phyloP scores from a whole-genome alignment of 2,329 filamentous ascomycete genomes.

The Colletotrichum magnum region DNA sequence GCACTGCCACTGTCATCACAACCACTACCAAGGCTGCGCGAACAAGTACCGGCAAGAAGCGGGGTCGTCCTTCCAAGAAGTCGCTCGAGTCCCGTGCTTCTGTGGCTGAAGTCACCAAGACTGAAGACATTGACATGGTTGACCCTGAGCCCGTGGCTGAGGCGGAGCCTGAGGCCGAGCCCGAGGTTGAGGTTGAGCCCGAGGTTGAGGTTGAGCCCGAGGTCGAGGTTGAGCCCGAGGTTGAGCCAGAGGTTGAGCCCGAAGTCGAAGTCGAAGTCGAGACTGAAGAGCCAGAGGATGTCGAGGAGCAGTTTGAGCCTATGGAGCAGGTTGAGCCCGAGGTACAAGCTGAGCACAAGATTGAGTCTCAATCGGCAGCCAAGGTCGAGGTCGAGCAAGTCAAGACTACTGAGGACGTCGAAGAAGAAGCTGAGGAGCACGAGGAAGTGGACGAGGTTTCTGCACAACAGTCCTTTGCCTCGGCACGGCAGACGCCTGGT shows the following conservation, averaged over 20 bases:
- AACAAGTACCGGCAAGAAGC: conserved; percentile 46
- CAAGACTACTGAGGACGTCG: conserved; percentile 45
- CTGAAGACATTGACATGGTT: conserved; percentile 19
- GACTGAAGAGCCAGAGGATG: conserved; percentile 19
- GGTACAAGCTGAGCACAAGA: conserved; percentile 41
- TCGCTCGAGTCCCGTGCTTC: conserved; percentile 48
- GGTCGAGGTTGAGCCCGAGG: conserved; percentile 17
- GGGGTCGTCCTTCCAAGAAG: conserved; percentile 49
- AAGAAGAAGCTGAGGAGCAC: conserved; percentile 18
- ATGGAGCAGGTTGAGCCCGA: background rate
- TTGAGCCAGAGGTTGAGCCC: background rate
- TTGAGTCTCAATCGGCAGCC: background rate
- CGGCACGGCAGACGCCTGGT: conserved; percentile 39
- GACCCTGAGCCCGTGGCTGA: background rate
- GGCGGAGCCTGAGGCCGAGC: conserved; percentile 9
- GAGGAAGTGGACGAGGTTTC: conserved; percentile 40
- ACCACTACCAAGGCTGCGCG: conserved; percentile 48
- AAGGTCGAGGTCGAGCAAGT: conserved; percentile 42
- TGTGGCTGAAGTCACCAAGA: conserved; percentile 14
- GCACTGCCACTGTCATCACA: conserved; percentile 59
- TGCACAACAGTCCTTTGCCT: conserved; percentile 32
- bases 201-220: conserved; percentile 14
- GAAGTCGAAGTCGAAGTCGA: conserved; percentile 26
- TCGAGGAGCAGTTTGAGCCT: background rate
- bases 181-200: conserved; percentile 42